Percentiles rank a stretch among this genome's conserved stretches.
These are phyloP conservation scores for Penicillium canariense DNA, from an alignment of 495 filamentous ascomycete genomes.

Conservation along the genomic window DNA sequence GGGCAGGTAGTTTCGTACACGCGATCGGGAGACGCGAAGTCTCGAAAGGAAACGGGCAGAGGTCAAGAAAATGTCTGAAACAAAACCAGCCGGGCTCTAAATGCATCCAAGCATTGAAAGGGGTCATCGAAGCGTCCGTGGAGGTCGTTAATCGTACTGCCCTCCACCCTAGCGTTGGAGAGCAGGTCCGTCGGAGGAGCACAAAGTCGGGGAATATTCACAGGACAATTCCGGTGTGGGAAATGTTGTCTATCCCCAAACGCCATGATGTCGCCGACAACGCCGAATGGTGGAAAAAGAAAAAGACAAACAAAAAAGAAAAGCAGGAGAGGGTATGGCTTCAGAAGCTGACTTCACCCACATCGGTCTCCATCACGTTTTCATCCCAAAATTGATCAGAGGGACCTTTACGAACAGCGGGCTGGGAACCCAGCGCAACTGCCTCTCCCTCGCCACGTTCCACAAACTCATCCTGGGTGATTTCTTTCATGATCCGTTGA, in stretches of 20 bases:
- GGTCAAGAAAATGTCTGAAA: constrained; percentile 11
- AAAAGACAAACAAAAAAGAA: not conserved
- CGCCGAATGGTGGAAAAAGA: constrained; percentile 11
- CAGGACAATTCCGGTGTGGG: constrained; percentile 6
- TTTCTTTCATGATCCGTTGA: constrained; percentile 79
- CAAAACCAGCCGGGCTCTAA: constrained; percentile 20
- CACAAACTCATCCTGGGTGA: constrained; percentile 55
- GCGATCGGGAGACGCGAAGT: constrained; percentile 7
- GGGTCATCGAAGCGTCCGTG: constrained; percentile 24
- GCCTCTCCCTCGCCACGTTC: constrained; percentile 50
- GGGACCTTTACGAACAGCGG: constrained; percentile 25
- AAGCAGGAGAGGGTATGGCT: not conserved
- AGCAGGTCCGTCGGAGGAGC: not conserved
- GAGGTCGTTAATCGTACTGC: constrained; percentile 25
- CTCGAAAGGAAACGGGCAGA: constrained; percentile 16
- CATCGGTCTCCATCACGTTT: constrained; percentile 43
- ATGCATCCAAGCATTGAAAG: constrained; percentile 38
- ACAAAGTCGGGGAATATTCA: not conserved
- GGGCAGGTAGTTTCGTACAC: constrained; percentile 11
- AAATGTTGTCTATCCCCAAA: constrained; percentile 17
- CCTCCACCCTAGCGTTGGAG: not conserved
- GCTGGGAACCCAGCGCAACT: constrained; percentile 34
- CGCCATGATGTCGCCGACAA: constrained; percentile 12
- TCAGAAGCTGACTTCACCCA: constrained; percentile 48
- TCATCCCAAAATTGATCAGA: constrained; percentile 45